phyloP scores from a whole-genome alignment of 75 land plant species.

The Picea sitchensis region DNA sequence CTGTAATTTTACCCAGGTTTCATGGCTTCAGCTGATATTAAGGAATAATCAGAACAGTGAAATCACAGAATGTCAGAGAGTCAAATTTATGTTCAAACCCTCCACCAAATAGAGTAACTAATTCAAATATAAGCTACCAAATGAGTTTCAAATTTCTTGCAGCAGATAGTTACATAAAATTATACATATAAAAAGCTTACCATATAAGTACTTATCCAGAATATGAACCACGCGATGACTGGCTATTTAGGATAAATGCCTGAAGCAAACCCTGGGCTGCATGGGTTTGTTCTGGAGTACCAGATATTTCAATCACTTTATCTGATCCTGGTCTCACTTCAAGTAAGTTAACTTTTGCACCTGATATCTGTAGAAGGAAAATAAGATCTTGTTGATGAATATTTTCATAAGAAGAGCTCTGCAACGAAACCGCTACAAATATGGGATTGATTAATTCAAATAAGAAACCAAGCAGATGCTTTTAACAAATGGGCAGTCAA shows the following conservation, averaged over 20 bases:
- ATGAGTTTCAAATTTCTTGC: no score
- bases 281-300: slow-evolving; percentile 78
- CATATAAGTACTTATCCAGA: no score
- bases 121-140: no score
- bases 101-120: no score
- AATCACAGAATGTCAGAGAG: no score
- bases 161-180: no score
- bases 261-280: slow-evolving; percentile 77
- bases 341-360: slow-evolving; percentile 61
- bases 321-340: slow-evolving; percentile 57
- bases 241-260: slow-evolving; percentile 71
- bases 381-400: neutral
- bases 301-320: slow-evolving; percentile 70
- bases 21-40: no score
- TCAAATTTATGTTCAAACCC: no score
- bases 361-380: slow-evolving; percentile 53
- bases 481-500: neutral
- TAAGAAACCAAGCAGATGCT: neutral
- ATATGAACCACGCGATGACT: slow-evolving; percentile 5
- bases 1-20: no score
- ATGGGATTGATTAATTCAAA: neutral
- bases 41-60: no score
- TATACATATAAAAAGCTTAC: no score
- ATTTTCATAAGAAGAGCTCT: neutral
- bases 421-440: neutral